Evolutionary conservation across 108 stramenopile species (phyloP).

Genomic region (Nitzschia putrida): DNA sequence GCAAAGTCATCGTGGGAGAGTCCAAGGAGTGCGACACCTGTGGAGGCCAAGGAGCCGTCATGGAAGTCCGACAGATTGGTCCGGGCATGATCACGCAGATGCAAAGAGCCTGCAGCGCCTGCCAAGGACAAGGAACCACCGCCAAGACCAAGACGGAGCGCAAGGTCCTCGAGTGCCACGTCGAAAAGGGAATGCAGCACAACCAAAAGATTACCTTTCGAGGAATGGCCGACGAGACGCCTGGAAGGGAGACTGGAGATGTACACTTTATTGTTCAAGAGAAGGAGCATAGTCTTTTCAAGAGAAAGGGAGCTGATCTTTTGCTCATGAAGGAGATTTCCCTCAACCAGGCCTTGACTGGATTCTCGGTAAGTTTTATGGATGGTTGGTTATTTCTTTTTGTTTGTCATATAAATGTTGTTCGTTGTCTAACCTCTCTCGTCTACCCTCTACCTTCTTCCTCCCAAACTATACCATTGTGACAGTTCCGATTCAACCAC

Average conservation of each 20-base stretch:
- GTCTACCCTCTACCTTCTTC: too few species aligned
- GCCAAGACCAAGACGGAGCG: slow-evolving; percentile 76
- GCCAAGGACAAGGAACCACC: slow-evolving; percentile 75
- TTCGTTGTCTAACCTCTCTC: neutral
- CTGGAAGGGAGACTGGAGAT: slow-evolving; percentile 91
- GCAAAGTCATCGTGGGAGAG: slow-evolving; percentile 87
- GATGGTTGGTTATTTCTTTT: too few species aligned
- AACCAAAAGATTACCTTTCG: slow-evolving; percentile 91
- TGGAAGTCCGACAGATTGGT: slow-evolving; percentile 86
- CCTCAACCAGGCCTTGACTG: slow-evolving; percentile 92
- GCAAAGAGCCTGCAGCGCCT: slow-evolving; percentile 75
- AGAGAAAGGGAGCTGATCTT: slow-evolving; percentile 93
- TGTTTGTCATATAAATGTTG: neutral
- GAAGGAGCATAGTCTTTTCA: slow-evolving; percentile 92
- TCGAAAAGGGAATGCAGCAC: slow-evolving; percentile 94
- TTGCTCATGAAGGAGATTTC: slow-evolving; percentile 81
- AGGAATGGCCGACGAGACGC: slow-evolving; percentile 92
- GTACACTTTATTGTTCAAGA: slow-evolving; percentile 95
- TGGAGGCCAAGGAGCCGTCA: slow-evolving; percentile 85
- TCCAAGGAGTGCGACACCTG: slow-evolving; percentile 67
- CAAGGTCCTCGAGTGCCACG: slow-evolving; percentile 85
- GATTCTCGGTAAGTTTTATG: slow-evolving; percentile 66
- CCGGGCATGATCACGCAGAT: slow-evolving; percentile 92
- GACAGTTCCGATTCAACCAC: slow-evolving; percentile 67
- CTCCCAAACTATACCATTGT: neutral